A percentile compares a stretch with the other conserved stretches of the same genome.
Conservation (phyloP, 2,329 filamentous ascomycete genomes). For the Cercospora janseana region DNA sequence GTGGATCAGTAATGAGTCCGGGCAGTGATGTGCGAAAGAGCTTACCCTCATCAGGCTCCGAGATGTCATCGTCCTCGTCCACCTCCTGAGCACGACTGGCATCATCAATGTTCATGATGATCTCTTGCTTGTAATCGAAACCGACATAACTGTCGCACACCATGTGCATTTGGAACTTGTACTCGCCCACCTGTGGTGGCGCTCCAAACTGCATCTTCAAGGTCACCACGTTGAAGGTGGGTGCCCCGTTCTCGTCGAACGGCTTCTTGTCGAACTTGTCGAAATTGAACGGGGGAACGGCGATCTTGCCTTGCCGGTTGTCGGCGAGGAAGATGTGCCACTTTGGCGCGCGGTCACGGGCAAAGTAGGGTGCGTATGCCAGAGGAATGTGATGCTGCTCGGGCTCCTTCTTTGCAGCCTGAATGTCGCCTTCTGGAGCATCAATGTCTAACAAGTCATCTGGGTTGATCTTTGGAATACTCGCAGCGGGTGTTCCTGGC, state of each 20-base stretch:
- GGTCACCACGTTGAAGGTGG: conserved; percentile 93
- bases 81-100: conserved; percentile 78
- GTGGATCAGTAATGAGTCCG: conserved; percentile 20
- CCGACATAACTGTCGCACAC: conserved; percentile 94
- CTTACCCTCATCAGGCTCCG: conserved; percentile 95
- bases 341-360: conserved; percentile 81
- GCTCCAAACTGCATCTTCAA: conserved; percentile 96
- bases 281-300: conserved; percentile 95
- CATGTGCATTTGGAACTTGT: conserved; percentile 91
- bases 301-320: conserved; percentile 90
- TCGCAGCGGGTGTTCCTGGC: conserved; percentile 64
- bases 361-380: conserved; percentile 86
- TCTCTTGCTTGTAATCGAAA: conserved; percentile 88
- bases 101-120: conserved; percentile 85
- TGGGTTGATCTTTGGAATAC: conserved; percentile 72
- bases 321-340: conserved; percentile 97
- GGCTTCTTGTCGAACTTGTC: conserved; percentile 86
- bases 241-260: conserved; percentile 71
- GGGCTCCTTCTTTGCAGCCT: conserved; percentile 68
- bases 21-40: conserved; percentile 23
- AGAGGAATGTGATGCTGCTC: conserved; percentile 74
- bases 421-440: conserved; percentile 86
- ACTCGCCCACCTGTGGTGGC: conserved; percentile 85
- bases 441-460: conserved; percentile 86
- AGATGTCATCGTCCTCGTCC: conserved; percentile 78